These are phyloP conservation scores for Malassezia nana DNA, from an alignment of 1,284 basidiomycete species.

Conservation along the genomic window DNA sequence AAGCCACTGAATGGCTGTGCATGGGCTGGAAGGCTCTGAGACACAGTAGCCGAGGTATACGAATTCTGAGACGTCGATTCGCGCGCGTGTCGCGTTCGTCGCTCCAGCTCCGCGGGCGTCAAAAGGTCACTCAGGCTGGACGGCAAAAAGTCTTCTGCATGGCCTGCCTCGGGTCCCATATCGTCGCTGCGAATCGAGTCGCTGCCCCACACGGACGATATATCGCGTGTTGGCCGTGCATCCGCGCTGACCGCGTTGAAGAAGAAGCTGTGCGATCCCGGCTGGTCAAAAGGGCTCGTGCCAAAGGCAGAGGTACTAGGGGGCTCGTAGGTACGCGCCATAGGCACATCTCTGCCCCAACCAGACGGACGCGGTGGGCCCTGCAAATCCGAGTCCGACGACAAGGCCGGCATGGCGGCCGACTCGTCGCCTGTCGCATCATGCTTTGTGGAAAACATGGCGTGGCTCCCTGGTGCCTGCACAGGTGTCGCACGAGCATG, in stretches of 20 bases:
- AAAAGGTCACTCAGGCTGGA: conserved; percentile 44
- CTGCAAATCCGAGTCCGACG: not conserved
- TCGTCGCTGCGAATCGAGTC: conserved; percentile 16
- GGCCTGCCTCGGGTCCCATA: conserved; percentile 21
- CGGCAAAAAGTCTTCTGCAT: conserved; percentile 52
- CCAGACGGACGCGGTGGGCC: not conserved
- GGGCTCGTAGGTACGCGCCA: not conserved
- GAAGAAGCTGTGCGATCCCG: conserved; percentile 37
- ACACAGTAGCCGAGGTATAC: conserved; percentile 16
- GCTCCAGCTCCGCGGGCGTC: conserved; percentile 44
- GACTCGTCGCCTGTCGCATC: not conserved
- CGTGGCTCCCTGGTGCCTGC: not conserved
- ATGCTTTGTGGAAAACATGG: not conserved
- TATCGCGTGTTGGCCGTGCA: not conserved
- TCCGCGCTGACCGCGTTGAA: conserved; percentile 22
- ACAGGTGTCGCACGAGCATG: not conserved
- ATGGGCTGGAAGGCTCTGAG: conserved; percentile 36
- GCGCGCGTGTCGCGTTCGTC: conserved; percentile 24
- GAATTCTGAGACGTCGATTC: conserved; percentile 17
- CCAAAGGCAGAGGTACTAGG: conserved; percentile 26
- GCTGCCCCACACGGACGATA: not conserved
- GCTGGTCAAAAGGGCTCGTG: conserved; percentile 45
- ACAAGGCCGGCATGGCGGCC: not conserved
- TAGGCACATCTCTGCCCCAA: not conserved
- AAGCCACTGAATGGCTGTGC: conserved; percentile 5